Evolutionary conservation across 2,329 filamentous ascomycete genomes (phyloP).

Genomic region (Ophiobolus disseminans): DNA sequence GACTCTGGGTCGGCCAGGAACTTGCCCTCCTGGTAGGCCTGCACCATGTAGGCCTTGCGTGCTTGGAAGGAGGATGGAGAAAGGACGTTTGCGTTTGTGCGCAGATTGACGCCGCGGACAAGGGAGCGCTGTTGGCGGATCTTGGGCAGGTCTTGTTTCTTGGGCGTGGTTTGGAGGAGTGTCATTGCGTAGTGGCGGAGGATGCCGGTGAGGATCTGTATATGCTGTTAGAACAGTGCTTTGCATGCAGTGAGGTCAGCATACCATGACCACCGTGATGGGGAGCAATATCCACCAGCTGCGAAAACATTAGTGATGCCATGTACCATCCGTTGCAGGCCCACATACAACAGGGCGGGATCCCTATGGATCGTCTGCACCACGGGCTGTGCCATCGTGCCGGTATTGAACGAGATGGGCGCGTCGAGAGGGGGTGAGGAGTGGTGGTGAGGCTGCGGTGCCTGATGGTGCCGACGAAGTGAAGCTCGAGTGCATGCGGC

Average conservation of each 20-base stretch:
- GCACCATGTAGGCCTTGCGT: slow-evolving; percentile 80
- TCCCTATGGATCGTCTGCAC: slow-evolving; percentile 98
- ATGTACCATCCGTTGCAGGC: not conserved
- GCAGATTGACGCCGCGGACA: slow-evolving; percentile 82
- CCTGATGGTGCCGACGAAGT: slow-evolving; percentile 30
- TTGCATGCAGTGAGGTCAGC: slow-evolving; percentile 8
- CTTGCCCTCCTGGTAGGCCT: slow-evolving; percentile 81
- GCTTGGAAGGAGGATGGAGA: slow-evolving; percentile 77
- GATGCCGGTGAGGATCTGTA: slow-evolving; percentile 85
- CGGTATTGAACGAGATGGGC: slow-evolving; percentile 23
- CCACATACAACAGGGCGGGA: slow-evolving; percentile 90
- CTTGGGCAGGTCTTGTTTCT: slow-evolving; percentile 76
- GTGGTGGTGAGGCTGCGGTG: slow-evolving; percentile 16
- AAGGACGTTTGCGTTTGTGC: slow-evolving; percentile 80
- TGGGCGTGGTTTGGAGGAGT: slow-evolving; percentile 85
- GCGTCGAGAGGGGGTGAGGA: slow-evolving; percentile 14
- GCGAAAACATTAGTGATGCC: slow-evolving; percentile 31
- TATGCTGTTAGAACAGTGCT: slow-evolving; percentile 15
- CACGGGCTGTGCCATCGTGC: slow-evolving; percentile 79
- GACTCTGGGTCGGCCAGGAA: slow-evolving; percentile 90
- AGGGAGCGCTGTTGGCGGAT: slow-evolving; percentile 87
- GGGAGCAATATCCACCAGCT: slow-evolving; percentile 99
- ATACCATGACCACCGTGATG: slow-evolving; percentile 95
- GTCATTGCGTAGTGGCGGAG: slow-evolving; percentile 95
- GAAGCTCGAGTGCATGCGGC: slow-evolving; percentile 34